Evolutionary conservation across 1,284 basidiomycete species (phyloP).

Genomic region (Ustilago shanxiensis): DNA sequence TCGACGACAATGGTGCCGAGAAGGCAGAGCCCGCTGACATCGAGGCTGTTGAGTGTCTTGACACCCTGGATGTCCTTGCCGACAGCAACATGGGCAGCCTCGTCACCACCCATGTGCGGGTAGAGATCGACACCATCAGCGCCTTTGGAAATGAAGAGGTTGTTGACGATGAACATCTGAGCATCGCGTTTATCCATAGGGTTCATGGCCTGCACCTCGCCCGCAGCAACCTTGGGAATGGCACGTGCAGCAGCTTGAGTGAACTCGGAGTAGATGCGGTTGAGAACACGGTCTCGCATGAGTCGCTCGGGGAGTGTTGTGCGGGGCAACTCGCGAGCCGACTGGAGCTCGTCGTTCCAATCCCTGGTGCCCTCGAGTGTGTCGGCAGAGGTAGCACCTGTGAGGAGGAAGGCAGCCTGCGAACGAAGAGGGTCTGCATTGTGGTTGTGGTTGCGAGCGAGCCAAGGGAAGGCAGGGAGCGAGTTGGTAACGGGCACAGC

Average conservation of each 20-base stretch:
- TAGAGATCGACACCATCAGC: slow-evolving; percentile 75
- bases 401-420: slow-evolving; percentile 75
- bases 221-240: slow-evolving; percentile 73
- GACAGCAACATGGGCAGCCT: slow-evolving; percentile 74
- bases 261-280: slow-evolving; percentile 74
- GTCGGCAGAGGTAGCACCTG: slow-evolving; percentile 73
- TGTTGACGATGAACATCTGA: slow-evolving; percentile 75
- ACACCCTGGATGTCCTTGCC: slow-evolving; percentile 75
- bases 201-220: slow-evolving; percentile 74
- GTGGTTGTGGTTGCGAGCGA: slow-evolving; percentile 70
- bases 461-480: slow-evolving; percentile 74
- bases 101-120: slow-evolving; percentile 74
- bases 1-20: slow-evolving; percentile 74
- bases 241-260: slow-evolving; percentile 73
- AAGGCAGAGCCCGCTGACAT: slow-evolving; percentile 71
- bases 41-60: slow-evolving; percentile 73
- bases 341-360: slow-evolving; percentile 77
- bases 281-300: slow-evolving; percentile 74
- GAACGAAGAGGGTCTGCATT: slow-evolving; percentile 73
- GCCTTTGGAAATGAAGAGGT: slow-evolving; percentile 75
- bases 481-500: slow-evolving; percentile 73
- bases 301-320: slow-evolving; percentile 73
- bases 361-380: slow-evolving; percentile 74
- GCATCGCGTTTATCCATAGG: slow-evolving; percentile 74
- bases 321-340: slow-evolving; percentile 74